Evolutionary conservation across 2,329 filamentous ascomycete genomes (phyloP).

Genomic region (Sphaerostilbella broomeana): DNA sequence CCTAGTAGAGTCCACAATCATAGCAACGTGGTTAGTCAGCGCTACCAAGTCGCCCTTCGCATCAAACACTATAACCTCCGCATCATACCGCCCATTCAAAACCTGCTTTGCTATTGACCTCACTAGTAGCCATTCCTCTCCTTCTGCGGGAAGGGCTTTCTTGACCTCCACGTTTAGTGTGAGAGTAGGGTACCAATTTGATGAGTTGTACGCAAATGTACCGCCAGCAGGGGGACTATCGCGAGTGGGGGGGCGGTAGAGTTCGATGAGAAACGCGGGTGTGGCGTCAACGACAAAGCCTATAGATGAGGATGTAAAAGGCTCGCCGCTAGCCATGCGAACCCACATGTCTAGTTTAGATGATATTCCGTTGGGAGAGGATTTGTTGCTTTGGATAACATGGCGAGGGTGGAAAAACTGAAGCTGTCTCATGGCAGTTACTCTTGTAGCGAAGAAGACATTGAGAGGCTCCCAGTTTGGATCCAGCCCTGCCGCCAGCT

Average conservation of each 20-base stretch:
- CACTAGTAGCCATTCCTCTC: slow-evolving; percentile 66
- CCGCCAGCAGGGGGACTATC: slow-evolving; percentile 17
- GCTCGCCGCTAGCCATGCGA: slow-evolving; percentile 50
- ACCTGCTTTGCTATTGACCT: slow-evolving; percentile 60
- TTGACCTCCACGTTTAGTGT: slow-evolving; percentile 72
- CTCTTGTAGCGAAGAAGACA: slow-evolving; percentile 18
- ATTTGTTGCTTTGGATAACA: too few species aligned
- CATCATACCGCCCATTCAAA: slow-evolving; percentile 64
- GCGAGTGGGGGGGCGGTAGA: slow-evolving; percentile 28
- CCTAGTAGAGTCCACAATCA: slow-evolving; percentile 22
- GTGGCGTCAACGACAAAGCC: slow-evolving; percentile 59
- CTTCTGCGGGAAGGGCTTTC: slow-evolving; percentile 58
- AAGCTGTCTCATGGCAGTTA: slow-evolving; percentile 23
- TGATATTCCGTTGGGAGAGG: slow-evolving; percentile 6
- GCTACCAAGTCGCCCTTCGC: slow-evolving; percentile 24
- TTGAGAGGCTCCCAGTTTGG: slow-evolving; percentile 23
- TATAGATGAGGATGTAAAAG: slow-evolving; percentile 57
- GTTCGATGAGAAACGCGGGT: slow-evolving; percentile 60
- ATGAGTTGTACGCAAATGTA: slow-evolving; percentile 21
- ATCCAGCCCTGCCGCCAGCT: slow-evolving; percentile 21
- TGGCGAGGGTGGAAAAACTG: slow-evolving; percentile 26
- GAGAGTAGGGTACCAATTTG: slow-evolving; percentile 71
- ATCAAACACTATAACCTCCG: slow-evolving; percentile 64
- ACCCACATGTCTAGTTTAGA: slow-evolving; percentile 46
- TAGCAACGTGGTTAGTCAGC: slow-evolving; percentile 25